Base-by-base conservation (phyloP, 257 asterid genomes). In the Phtheirospermum japonicum region DNA sequence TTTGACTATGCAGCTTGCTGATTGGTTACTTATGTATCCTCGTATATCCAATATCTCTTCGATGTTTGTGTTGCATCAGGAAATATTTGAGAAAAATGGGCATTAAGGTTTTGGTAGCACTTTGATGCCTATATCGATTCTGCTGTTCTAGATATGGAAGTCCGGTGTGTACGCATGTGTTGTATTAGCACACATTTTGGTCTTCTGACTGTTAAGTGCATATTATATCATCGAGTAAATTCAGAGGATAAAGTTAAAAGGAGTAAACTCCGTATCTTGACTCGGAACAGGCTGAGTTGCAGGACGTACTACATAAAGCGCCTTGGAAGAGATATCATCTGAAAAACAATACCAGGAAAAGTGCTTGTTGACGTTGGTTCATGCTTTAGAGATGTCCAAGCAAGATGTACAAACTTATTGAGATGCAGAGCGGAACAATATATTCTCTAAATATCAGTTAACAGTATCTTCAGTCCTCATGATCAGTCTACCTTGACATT, bases 401-500 rank as follows among this genome's bases (percentile, higher is more conserved):
- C 65, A 86, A 36, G 64, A 71, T 61, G 75, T 65, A 49, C 80
- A 54, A 57, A 50, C 62, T 31, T 63, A 67, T 64, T 63, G 84
- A 14, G 82, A 82, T 66, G 66, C 74, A 32, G 73, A 71, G 32
- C 70, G 48, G 53, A 80, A 63, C 53, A 79, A 73, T 66, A 73
- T 89, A 34, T 62, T 87, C 74, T 78, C 88, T 55, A 93, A 89
- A 69, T 89, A 83, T 82, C 94, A 87, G 55, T 64, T 89, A 59
- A 71, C 75, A 32, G 82, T 83, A 50, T 77, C 90, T 72, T 89
- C 97, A 9, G 78, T 85, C 65, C 85, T 93, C 67, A 76, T 93
- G 97, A 83, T 89, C 74, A 85, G 87, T 79, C 87, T 93, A 71
- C 99, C 95, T 55, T 79, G 81, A 65, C 88, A 85, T 73, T 93